Evolutionary conservation across 306 rosid species (phyloP).

Genomic region (Cucurbita pepo): DNA sequence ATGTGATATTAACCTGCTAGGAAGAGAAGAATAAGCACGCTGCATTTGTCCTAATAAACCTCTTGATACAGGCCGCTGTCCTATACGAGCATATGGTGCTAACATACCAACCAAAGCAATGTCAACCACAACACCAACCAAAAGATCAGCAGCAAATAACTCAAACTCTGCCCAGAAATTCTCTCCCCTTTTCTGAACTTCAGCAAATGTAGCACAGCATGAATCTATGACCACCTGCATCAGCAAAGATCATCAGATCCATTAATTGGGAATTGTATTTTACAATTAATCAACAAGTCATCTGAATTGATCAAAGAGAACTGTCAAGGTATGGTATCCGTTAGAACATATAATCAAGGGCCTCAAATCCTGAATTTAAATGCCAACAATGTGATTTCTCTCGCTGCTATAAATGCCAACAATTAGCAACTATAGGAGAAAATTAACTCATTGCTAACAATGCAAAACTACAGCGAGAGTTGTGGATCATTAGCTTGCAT

Average conservation of each 20-base stretch:
- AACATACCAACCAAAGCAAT: slow-evolving; percentile 79
- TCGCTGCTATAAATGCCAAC: neutral
- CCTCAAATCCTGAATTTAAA: neutral
- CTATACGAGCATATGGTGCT: slow-evolving; percentile 87
- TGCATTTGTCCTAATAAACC: slow-evolving; percentile 70
- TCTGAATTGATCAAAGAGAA: neutral
- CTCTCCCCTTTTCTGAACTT: slow-evolving; percentile 80
- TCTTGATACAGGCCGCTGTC: slow-evolving; percentile 40
- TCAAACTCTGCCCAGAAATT: slow-evolving; percentile 86
- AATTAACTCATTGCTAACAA: neutral
- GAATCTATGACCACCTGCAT: slow-evolving; percentile 79
- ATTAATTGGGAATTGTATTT: neutral
- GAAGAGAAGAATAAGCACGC: slow-evolving; percentile 62
- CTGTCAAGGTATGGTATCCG: neutral
- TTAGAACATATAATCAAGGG: neutral
- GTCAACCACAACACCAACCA: slow-evolving; percentile 82
- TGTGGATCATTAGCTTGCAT: neutral
- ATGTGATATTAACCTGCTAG: slow-evolving; percentile 53
- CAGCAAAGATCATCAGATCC: neutral
- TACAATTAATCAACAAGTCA: neutral
- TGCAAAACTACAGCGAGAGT: neutral
- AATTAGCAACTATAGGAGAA: neutral
- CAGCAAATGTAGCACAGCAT: slow-evolving; percentile 94
- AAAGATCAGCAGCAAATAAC: slow-evolving; percentile 79
- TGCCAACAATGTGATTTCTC: neutral